These are phyloP conservation scores for Calonectria leucothoes DNA, from an alignment of 2,329 filamentous ascomycete species.

Conservation along the genomic window DNA sequence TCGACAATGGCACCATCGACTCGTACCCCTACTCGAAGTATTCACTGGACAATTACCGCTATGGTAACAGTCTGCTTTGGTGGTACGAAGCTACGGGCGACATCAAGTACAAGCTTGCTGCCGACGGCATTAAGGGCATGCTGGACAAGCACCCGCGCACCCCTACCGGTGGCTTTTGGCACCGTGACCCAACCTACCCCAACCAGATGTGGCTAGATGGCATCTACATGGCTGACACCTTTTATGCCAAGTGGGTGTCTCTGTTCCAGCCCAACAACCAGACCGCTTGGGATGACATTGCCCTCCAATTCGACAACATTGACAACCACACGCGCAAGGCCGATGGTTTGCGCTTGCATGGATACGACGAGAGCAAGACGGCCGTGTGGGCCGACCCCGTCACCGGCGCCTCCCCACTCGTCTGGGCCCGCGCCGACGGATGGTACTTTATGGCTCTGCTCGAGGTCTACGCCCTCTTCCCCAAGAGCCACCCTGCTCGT, in stretches of 20 bases:
- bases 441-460: conserved; percentile 66
- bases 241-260: conserved; percentile 55
- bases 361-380: conserved; percentile 61
- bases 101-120: conserved; percentile 61
- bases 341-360: conserved; percentile 61
- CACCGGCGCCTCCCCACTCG: conserved; percentile 62
- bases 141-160: conserved; percentile 63
- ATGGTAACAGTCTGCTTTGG: conserved; percentile 63
- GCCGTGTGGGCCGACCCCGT: conserved; percentile 63
- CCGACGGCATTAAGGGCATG: conserved; percentile 57
- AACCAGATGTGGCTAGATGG: conserved; percentile 71
- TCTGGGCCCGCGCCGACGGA: conserved; percentile 66
- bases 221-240: conserved; percentile 61
- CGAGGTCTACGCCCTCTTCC: conserved; percentile 60
- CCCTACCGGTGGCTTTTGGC: conserved; percentile 65
- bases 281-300: conserved; percentile 57
- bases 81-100: conserved; percentile 60
- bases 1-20: conserved; percentile 55
- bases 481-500: conserved; percentile 50
- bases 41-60: conserved; percentile 64
- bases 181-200: conserved; percentile 56
- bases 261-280: conserved; percentile 51
- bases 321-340: conserved; percentile 54
- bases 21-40: conserved; percentile 60
- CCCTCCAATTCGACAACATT: conserved; percentile 59